Evolutionary conservation across 2,329 filamentous ascomycete species (phyloP), one percentile per base, ranked within the genome.

Genomic region (Fusarium azukiicola): DNA sequence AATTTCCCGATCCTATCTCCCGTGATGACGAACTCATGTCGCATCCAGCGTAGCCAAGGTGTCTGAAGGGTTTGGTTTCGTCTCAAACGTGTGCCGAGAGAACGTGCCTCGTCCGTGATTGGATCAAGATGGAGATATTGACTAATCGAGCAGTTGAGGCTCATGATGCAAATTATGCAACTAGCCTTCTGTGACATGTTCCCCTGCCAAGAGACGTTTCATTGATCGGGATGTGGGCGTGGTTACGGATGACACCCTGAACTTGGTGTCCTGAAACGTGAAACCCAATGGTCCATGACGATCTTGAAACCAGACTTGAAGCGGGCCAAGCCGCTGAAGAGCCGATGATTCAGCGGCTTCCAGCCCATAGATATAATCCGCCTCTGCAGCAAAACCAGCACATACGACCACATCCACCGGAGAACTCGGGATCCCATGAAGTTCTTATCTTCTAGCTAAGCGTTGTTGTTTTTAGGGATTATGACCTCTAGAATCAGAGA

Each of bases 31-130:
- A 67, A 36, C 21, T 50, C 17, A n/a, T 36, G 64, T 67, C 44
- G 36, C 64, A 67, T 49, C 32, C 46, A 44, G n/a, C 38, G 10
- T 38, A 49, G 64, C 64, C 64, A 67, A 67, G 64, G 27, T 32
- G 64, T 67, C 64, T 40, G 64, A 67, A 67, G 64, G 46, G 64
- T 38, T 40, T 50, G 64, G 46, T 44, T 38, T 40, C 38, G 64
- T 67, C 64, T 67, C 64, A 67, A 32, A 67, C 64, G 36, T 40
- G 44, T 67, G 64, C 64, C 64, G 27, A 67, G 64, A 38, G 32
- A 6, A 32, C 44, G 47, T 38, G 8, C 46, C 16, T 19, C 14
- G 19, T 32, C 9, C 19, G 5, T 23, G 21, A 67, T 67, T 67
- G 64, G 64, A 58, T 38, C 32, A 38, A 8, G 21, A 58, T 4